phyloP scores from a whole-genome alignment of 192 early-diverging fungal species.

The Podila minutissima region DNA sequence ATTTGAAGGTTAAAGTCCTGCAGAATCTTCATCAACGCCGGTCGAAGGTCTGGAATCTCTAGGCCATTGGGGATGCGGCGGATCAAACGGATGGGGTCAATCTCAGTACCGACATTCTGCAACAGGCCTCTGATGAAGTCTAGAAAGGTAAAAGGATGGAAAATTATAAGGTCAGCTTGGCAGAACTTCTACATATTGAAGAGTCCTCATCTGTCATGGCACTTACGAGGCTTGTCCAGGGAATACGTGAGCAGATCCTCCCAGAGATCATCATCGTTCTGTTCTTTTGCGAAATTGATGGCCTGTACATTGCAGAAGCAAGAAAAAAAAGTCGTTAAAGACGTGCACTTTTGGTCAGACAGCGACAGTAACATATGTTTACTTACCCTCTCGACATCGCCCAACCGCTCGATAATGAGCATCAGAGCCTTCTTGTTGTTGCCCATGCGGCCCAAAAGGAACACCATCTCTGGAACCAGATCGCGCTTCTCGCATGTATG shows the following conservation, averaged over 20 bases:
- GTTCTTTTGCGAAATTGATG: constrained; percentile 98
- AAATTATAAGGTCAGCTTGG: background rate
- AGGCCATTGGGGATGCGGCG: constrained; percentile 82
- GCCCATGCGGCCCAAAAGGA: constrained; percentile 96
- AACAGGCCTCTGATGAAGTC: constrained; percentile 93
- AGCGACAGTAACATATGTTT: too few relatives aligned
- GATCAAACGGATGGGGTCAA: constrained; percentile 86
- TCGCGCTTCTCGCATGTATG: constrained; percentile 84
- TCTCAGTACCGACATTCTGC: constrained; percentile 88
- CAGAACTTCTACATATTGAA: too few relatives aligned
- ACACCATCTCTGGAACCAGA: constrained; percentile 98
- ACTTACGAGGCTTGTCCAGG: constrained; percentile 92
- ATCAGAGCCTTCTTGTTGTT: constrained; percentile 92
- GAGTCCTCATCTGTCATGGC: background rate
- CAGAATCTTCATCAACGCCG: constrained; percentile 87
- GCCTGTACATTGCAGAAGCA: constrained; percentile 61
- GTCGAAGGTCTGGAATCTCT: constrained; percentile 82
- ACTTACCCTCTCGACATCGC: constrained; percentile 85
- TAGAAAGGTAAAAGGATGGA: constrained; percentile 15
- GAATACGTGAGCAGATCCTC: constrained; percentile 93
- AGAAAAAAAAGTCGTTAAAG: constrained; percentile 2
- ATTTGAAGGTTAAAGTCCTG: constrained; percentile 93
- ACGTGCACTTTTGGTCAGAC: background rate
- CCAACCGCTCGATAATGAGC: constrained; percentile 91
- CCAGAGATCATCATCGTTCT: constrained; percentile 96